Base-by-base conservation (phyloP, 331 rosid genomes). In the Quercus lobata region DNA sequence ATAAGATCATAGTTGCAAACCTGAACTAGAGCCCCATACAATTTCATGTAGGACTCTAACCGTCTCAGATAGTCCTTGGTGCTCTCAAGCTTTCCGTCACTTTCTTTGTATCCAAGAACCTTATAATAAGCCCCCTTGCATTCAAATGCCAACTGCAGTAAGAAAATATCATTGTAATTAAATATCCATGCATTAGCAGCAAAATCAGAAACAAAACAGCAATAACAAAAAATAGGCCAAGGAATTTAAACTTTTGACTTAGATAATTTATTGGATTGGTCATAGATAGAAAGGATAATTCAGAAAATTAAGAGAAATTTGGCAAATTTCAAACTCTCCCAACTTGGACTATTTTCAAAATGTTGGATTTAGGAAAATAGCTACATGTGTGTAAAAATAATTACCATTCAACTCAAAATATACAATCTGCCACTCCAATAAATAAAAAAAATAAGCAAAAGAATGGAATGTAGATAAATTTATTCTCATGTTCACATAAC, bases 21-120 rank as follows among this genome's bases (percentile, higher is more conserved):
- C 97, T 93, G 97, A 85, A 93, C 87, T 41, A 91, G 80, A 27
- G 92, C 92, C 30, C 88, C 92, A 66, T 90, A 90, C 9, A 88
- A 34, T 85, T 82, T 90, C 90, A 93, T 85, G 90, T 87, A 93
- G 7, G 89, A 83, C 69, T 91, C 91, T 66, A 93, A 32, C 71
- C 94, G 89, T 84, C 62, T 70, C 80, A 95, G 83, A 84, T 91
- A 93, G 73, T 87, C 85, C 49, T 87, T 86, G n/a, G 86, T 80
- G 76, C 86, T 88, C 80, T 95, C 99, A 37, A 90, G 75, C 76
- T 89, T 88, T 78, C 86, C 97, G 14, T 84, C 81, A 1, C 57
- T 84, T 87, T 91, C 97, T 74, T 81, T 82, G 81, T 90, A 93
- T 79, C 97, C 97, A 44, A 93, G 72, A 55, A 91, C 86, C 85